Percentiles rank a stretch among this genome's conserved stretches.
These are phyloP conservation scores for Macroventuria anomochaeta DNA, from an alignment of 2,329 filamentous ascomycete genomes.

Conservation along the genomic window DNA sequence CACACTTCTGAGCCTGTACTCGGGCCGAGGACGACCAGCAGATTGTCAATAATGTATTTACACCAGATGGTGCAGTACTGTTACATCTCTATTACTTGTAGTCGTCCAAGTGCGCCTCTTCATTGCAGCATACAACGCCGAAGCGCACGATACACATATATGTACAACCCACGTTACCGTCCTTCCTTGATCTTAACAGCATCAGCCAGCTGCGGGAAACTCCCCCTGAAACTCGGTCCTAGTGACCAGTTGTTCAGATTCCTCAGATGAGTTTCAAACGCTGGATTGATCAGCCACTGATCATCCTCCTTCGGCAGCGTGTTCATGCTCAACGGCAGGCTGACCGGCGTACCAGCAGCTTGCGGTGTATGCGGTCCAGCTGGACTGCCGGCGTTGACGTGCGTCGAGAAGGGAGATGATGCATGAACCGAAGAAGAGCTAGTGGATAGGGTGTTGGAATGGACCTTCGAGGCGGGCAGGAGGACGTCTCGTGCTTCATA, in stretches of 20 bases:
- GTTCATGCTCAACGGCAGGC: slow-evolving; percentile 11
- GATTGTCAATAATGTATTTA: too few species aligned
- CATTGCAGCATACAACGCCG: not conserved
- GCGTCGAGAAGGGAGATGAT: slow-evolving; percentile 39
- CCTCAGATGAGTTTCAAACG: slow-evolving; percentile 81
- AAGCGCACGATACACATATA: not conserved
- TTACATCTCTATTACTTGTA: too few species aligned
- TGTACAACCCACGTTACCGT: slow-evolving; percentile 12
- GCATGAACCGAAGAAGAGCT: slow-evolving; percentile 33
- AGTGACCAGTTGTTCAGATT: slow-evolving; percentile 82
- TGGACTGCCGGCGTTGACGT: slow-evolving; percentile 40
- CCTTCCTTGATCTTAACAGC: slow-evolving; percentile 44
- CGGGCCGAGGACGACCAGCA: too few species aligned
- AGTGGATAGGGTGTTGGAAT: slow-evolving; percentile 26
- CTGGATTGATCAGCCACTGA: slow-evolving; percentile 81
- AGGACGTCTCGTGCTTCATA: slow-evolving; percentile 77
- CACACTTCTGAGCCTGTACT: too few species aligned
- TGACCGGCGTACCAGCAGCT: slow-evolving; percentile 28
- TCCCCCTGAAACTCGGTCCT: slow-evolving; percentile 69
- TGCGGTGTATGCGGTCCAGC: slow-evolving; percentile 33
- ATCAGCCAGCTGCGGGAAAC: slow-evolving; percentile 64
- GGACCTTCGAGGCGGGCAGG: slow-evolving; percentile 52
- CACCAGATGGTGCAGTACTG: too few species aligned
- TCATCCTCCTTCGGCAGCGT: slow-evolving; percentile 50
- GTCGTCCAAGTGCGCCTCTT: too few species aligned